Evolutionary conservation across 257 asterid species (phyloP).

Genomic region (Jaltomata sinuosa): DNA sequence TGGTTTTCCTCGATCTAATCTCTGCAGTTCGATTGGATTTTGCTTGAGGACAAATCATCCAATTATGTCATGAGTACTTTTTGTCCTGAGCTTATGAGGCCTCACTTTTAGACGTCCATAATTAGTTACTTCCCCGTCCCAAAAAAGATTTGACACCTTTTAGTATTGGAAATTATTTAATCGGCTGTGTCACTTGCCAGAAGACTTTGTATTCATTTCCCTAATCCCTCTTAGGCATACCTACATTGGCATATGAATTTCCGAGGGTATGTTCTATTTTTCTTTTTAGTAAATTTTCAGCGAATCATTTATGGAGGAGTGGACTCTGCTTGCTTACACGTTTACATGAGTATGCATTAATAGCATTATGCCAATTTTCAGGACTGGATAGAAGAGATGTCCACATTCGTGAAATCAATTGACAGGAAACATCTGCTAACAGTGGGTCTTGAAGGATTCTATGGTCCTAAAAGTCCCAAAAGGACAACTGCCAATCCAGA

Average conservation of each 20-base stretch:
- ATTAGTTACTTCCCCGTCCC: not conserved
- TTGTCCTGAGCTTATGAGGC: not conserved
- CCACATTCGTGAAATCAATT: conserved; percentile 66
- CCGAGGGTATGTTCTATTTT: not conserved
- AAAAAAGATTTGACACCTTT: not conserved
- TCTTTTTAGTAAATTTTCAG: not conserved
- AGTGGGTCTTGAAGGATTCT: conserved; percentile 96
- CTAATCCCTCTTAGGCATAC: not conserved
- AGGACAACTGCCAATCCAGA: conserved; percentile 77
- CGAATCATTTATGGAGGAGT: not conserved
- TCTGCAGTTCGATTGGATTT: not conserved
- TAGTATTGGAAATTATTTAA: not conserved
- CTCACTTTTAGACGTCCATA: not conserved
- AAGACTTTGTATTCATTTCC: not conserved
- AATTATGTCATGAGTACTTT: not conserved
- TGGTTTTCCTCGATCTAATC: not conserved
- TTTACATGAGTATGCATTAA: not conserved
- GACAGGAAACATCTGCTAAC: conserved; percentile 85
- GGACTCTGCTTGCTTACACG: not conserved
- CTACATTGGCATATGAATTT: not conserved
- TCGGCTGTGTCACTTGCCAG: not conserved
- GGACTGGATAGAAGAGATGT: conserved; percentile 99
- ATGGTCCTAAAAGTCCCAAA: conserved; percentile 82
- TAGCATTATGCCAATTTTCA: conserved; percentile 26
- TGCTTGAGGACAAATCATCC: not conserved